Evolutionary conservation across 768 basidiomycete species (phyloP).

Genomic region (Pisolithus albus): DNA sequence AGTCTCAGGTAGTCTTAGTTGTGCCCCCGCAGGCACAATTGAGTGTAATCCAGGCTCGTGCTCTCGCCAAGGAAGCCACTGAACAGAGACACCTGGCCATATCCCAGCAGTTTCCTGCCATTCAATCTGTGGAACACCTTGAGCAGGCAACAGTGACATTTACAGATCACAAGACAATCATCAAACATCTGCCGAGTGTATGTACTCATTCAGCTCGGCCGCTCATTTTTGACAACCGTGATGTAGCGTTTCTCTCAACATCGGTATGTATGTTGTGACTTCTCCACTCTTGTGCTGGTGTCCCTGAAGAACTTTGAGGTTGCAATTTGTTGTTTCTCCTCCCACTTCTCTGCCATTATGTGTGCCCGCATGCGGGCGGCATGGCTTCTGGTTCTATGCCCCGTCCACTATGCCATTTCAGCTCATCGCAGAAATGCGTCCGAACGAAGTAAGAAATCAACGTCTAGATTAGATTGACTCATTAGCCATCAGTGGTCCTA

Average conservation of each 20-base stretch:
- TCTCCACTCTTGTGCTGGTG: neutral
- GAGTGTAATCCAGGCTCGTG: neutral
- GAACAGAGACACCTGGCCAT: neutral
- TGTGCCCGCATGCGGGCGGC: constrained; percentile 16
- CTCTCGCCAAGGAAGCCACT: neutral
- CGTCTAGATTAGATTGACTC: neutral
- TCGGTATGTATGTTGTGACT: neutral
- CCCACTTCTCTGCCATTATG: constrained; percentile 24
- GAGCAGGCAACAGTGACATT: neutral
- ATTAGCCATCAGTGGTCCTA: constrained; percentile 21
- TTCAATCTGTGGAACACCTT: neutral
- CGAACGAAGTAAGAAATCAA: constrained; percentile 11
- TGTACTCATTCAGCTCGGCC: neutral
- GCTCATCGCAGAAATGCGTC: constrained; percentile 20
- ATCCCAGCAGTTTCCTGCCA: neutral
- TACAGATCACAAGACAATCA: neutral
- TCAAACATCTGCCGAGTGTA: neutral
- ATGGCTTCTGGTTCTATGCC: constrained; percentile 29
- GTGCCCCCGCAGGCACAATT: neutral
- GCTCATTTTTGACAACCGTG: neutral
- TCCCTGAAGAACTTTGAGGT: neutral
- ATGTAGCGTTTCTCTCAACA: neutral
- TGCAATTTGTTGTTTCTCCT: constrained; percentile 15
- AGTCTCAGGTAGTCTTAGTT: neutral
- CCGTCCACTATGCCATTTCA: constrained; percentile 16